Evolutionary conservation across 495 filamentous ascomycete species (phyloP), one percentile per base, ranked within the genome.

Genomic region (Neurospora cerealis): DNA sequence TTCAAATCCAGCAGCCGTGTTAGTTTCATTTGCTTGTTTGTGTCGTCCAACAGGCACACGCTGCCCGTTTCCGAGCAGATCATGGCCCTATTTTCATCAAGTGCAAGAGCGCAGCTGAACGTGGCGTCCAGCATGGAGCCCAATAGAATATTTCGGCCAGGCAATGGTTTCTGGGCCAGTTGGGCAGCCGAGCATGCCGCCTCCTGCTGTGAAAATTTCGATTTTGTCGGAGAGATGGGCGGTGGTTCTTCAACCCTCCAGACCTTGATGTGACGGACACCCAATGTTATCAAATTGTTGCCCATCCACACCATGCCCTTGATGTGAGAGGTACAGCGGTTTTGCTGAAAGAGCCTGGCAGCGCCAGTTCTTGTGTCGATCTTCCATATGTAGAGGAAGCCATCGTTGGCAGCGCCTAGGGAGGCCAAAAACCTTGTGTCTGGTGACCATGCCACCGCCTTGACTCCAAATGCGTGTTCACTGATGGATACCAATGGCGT

Each of bases 341-440:
- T 98, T 78, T 93, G 95, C 40, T 94, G 93, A 80, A 96, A 93
- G 48, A 99, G 84, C 78, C 86, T 93, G 28, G 93, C 92, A n/a
- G 90, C 86, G 9, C 95, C 96, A n/a, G 88, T 96, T 69, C 91
- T 91, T 34, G 91, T 80, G 75, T 95, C 93, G 74, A 98, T 89
- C 48, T 88, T 87, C 94, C 96, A 99, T 54, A 98, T 86, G 75
- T 96, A 95, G 36, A 99, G 87, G 79, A 97, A 98, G 10, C 96
- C 96, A 81, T 99, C 96, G 81, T 97, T 96, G 41, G 91, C 86
- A 24, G 91, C 89, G 36, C 96, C 96, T 37, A 99, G 86, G 8
- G 93, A 95, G 5, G 96, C 95, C 21, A 99, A 85, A 81, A 93
- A 97, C 77, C 89, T 91, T 7, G 93, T 94, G 78, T 97, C 92